Base-by-base conservation (phyloP, 371 early-diverging fungal genomes). In the Apophysomyces variabilis region DNA sequence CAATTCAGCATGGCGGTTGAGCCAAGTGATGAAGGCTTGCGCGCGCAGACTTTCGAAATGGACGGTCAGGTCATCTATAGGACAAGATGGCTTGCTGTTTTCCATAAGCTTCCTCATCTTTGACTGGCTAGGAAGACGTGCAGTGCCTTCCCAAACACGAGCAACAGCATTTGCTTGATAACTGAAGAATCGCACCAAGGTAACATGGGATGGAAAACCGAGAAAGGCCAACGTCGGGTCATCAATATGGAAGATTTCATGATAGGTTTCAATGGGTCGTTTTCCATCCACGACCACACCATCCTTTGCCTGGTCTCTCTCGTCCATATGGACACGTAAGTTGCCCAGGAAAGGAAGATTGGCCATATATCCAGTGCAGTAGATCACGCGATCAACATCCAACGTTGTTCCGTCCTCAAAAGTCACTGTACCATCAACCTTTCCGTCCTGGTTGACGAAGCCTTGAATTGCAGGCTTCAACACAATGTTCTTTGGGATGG, bases 321-420 rank as follows among this genome's bases (percentile, higher is more conserved):
- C 50, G 5, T 60, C 56, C 4, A 38, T 37, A 38, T 65, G 38
- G 4, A 58, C 41, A 8, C 62, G 60, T 2, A 71, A 50, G 6
- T 71, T 66, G n/a, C 85, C 83, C 46, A 92, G 67, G 61, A 83
- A 87, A 0, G 79, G 76, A 47, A 82, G 73, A 16, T 82, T 75
- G 66, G 77, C 77, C 7, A 72, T 64, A 65, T 84, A 90, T 0
- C 92, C 92, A 1, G 91, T 92, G 61, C 89, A 88, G 45, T 84
- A 88, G 21, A 90, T 73, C 8, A 92, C 81, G 4, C 64, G 65
- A 62, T 92, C 91, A 16, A 90, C 74, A 4, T 78, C 75, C 4
- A 85, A 16, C 0, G 61, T 68, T 3, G 83, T 77, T n/a, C 83
- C 87, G 65, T 90, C 90, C 9, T 76, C 81, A 73, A 92, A 89